A percentile compares a stretch with the other conserved stretches of the same genome.
These are phyloP conservation scores for Talaromyces funiculosus DNA, from an alignment of 2,329 filamentous ascomycete species.

Conservation along the genomic window DNA sequence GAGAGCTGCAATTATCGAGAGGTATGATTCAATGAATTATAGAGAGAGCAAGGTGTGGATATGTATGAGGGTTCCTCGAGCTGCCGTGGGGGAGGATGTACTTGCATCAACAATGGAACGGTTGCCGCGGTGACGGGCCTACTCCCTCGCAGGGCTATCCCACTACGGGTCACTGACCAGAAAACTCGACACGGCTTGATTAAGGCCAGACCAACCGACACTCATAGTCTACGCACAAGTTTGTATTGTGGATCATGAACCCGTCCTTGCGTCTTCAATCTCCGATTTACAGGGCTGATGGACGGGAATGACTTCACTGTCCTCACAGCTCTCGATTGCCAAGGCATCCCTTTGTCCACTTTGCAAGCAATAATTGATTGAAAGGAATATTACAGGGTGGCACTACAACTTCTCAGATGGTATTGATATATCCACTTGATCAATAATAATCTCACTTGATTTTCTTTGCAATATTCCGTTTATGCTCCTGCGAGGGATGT, in stretches of 20 bases:
- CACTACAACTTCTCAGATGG: not conserved
- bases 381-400: not conserved
- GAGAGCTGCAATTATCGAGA: not conserved
- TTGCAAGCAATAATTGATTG: conserved; percentile 3
- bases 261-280: conserved; percentile 12
- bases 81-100: conserved; percentile 7
- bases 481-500: conserved; percentile 1
- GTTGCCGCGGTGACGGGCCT: conserved; percentile 34
- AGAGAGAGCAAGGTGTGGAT: conserved; percentile 10
- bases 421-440: not conserved
- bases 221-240: not conserved
- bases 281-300: conserved; percentile 11
- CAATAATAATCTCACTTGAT: not conserved
- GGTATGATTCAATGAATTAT: not conserved
- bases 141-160: conserved; percentile 3
- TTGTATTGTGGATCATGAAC: not conserved
- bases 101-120: conserved; percentile 35
- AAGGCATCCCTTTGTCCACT: not conserved
- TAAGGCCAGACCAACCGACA: not conserved
- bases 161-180: not conserved
- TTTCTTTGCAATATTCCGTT: not conserved
- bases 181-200: not conserved
- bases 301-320: not conserved
- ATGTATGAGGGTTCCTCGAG: conserved; percentile 10
- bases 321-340: not conserved